Conservation (phyloP, 2,329 filamentous ascomycete species). For the Pestalotiopsis sp. region DNA sequence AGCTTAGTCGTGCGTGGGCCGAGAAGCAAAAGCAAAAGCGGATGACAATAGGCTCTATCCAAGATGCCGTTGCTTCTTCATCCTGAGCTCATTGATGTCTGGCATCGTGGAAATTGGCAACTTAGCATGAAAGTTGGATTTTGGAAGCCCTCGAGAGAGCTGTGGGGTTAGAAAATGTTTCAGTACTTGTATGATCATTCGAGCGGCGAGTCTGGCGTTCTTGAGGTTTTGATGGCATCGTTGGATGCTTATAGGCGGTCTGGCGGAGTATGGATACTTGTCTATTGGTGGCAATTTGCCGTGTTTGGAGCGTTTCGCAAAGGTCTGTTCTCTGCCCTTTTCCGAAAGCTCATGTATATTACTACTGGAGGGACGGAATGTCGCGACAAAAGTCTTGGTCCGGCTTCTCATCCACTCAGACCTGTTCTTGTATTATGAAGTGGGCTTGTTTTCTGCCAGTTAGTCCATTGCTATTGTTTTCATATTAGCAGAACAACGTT, state of each 20-base stretch:
- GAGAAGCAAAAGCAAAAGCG: constrained; percentile 56
- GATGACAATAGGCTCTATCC: constrained; percentile 27
- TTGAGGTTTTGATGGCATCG: neutral
- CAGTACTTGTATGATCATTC: constrained; percentile 20
- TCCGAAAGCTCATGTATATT: neutral
- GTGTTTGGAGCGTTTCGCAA: neutral
- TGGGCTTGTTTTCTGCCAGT: neutral
- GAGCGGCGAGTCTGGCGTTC: constrained; percentile 24
- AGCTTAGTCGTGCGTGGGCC: constrained; percentile 64
- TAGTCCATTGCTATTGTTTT: neutral
- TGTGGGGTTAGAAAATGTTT: constrained; percentile 20
- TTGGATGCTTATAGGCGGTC: neutral
- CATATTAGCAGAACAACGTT: neutral
- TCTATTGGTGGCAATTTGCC: neutral
- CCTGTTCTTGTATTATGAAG: neutral
- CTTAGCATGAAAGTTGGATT: neutral
- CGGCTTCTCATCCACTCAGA: neutral
- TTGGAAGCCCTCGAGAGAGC: constrained; percentile 4
- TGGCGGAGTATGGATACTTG: neutral
- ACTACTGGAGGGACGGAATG: neutral
- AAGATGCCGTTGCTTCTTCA: constrained; percentile 20
- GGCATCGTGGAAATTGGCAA: neutral
- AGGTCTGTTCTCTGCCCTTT: neutral
- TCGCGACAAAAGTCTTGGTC: neutral
- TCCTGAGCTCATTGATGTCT: neutral